These are phyloP conservation scores for Peterozyma xylosa DNA, from an alignment of 805 yeast species.

Conservation along the genomic window DNA sequence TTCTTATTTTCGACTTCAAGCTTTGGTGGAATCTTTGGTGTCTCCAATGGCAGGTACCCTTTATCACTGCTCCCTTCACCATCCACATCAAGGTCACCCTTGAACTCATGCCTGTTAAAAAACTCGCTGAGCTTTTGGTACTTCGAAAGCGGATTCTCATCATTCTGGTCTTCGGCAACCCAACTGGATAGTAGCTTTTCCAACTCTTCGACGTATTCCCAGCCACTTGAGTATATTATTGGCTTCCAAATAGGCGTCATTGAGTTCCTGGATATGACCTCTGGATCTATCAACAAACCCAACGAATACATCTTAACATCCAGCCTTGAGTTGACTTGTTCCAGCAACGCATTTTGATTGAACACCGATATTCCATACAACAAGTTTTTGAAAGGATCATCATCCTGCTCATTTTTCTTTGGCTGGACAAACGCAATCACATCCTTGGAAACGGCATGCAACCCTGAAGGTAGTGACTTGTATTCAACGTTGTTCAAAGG, in stretches of 20 bases:
- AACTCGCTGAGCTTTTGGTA: conserved; percentile 16
- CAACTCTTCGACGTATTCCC: conserved; percentile 33
- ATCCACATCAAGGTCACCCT: conserved; percentile 23
- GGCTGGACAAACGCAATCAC: conserved; percentile 44
- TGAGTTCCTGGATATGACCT: conserved; percentile 10
- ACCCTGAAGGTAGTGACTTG: conserved; percentile 63
- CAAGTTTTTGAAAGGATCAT: conserved; percentile 11
- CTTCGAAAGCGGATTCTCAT: conserved; percentile 7
- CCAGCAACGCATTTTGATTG: conserved; percentile 29
- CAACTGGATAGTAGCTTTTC: conserved; percentile 18
- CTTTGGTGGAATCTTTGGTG: too few relatives aligned
- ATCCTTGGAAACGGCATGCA: conserved; percentile 45
- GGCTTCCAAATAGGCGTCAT: conserved; percentile 28
- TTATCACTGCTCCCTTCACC: conserved; percentile 12
- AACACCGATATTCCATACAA: conserved; percentile 46
- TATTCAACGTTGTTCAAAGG: conserved; percentile 45
- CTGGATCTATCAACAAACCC: conserved; percentile 50
- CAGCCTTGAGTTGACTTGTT: conserved; percentile 24
- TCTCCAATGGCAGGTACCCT: background rate
- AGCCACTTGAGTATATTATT: conserved; percentile 30
- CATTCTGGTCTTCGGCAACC: conserved; percentile 16
- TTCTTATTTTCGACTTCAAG: conserved; percentile 15
- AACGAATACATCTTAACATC: conserved; percentile 56
- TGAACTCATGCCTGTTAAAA: conserved; percentile 23
- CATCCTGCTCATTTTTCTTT: conserved; percentile 12